Evolutionary conservation across 768 basidiomycete genomes (phyloP).

Genomic region (Tephrocybe sp.): DNA sequence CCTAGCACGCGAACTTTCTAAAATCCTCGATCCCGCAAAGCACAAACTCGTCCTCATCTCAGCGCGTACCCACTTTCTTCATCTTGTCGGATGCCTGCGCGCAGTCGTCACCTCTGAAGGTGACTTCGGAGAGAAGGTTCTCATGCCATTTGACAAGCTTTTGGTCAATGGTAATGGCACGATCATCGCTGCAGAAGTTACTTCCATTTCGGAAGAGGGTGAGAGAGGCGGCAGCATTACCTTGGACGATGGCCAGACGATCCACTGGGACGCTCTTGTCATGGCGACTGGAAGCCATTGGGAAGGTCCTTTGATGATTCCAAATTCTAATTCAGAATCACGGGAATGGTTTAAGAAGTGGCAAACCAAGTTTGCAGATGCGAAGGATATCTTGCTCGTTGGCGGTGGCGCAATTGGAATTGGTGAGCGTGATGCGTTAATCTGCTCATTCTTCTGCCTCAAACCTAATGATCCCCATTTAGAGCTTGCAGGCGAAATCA

Average conservation of each 20-base stretch:
- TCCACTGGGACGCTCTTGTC: conserved; percentile 55
- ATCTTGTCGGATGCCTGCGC: conserved; percentile 49
- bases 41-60: conserved; percentile 55
- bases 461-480: not conserved
- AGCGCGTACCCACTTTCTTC: conserved; percentile 44
- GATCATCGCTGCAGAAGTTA: conserved; percentile 39
- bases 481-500: conserved; percentile 43
- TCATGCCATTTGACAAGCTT: conserved; percentile 51
- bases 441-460: not conserved
- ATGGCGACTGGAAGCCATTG: conserved; percentile 57
- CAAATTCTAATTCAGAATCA: conserved; percentile 26
- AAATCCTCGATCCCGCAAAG: conserved; percentile 41
- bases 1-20: conserved; percentile 46
- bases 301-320: conserved; percentile 46
- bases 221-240: conserved; percentile 43
- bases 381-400: conserved; percentile 45
- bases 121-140: conserved; percentile 37
- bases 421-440: conserved; percentile 24
- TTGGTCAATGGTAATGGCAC: conserved; percentile 45
- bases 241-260: conserved; percentile 45
- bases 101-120: conserved; percentile 45
- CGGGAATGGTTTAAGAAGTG: conserved; percentile 23
- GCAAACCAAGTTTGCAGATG: conserved; percentile 31
- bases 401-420: conserved; percentile 58
- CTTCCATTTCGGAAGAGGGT: conserved; percentile 25